phyloP scores from a whole-genome alignment of 2,329 filamentous ascomycete species.

The Colletotrichum spinosum region DNA sequence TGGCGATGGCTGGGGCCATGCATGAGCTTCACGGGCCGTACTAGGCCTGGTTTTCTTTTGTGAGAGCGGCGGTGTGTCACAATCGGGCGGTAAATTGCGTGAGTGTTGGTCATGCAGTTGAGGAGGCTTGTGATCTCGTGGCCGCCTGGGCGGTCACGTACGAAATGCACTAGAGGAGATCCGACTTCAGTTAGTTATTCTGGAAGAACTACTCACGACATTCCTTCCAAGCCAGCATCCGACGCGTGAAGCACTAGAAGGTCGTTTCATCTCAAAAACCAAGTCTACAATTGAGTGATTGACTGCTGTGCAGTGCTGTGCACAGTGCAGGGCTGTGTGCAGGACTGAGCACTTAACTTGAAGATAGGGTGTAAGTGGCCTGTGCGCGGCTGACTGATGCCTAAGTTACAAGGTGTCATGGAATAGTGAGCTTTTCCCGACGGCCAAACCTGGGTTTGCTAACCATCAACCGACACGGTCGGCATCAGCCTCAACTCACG shows the following conservation, averaged over 20 bases:
- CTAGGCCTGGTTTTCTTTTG: conserved; percentile 13
- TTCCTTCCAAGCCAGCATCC: conserved; percentile 2
- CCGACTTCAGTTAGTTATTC: background rate
- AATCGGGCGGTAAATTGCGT: conserved; percentile 25
- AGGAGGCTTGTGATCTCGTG: conserved; percentile 27
- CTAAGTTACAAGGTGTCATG: conserved; percentile 34
- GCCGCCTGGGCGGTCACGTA: background rate
- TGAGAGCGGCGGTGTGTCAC: conserved; percentile 34
- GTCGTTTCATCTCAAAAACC: conserved; percentile 21
- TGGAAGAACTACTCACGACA: conserved; percentile 7
- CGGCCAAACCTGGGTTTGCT: conserved; percentile 51
- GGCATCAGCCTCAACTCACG: conserved; percentile 39
- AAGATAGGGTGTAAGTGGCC: conserved; percentile 12
- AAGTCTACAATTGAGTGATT: background rate
- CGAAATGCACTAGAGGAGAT: background rate
- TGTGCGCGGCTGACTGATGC: conserved; percentile 28
- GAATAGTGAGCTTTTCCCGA: conserved; percentile 49
- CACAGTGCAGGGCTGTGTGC: too few species aligned
- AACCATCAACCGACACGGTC: conserved; percentile 47
- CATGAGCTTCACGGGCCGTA: conserved; percentile 20
- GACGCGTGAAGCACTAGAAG: background rate
- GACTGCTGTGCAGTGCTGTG: background rate
- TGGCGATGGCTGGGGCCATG: conserved; percentile 2
- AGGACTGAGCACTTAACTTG: background rate
- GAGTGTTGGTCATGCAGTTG: conserved; percentile 24